phyloP scores from a whole-genome alignment of 768 basidiomycete genomes.

The Trametes gibbosa region DNA sequence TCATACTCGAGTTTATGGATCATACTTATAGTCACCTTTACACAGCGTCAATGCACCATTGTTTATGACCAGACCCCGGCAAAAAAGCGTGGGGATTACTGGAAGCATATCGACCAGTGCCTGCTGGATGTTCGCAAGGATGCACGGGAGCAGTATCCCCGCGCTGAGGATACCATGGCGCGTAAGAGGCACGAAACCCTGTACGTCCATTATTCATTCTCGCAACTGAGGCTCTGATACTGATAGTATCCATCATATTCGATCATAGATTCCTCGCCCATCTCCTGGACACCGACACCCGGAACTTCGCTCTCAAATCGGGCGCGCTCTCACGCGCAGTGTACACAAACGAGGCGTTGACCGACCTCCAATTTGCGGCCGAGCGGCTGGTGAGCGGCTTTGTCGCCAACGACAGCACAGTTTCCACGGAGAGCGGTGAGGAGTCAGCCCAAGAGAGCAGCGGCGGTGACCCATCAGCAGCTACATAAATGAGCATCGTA shows the following conservation, averaged over 20 bases:
- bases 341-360: background rate
- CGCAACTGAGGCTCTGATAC: background rate
- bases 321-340: background rate
- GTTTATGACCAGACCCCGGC: background rate
- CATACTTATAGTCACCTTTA: background rate
- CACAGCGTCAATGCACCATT: background rate
- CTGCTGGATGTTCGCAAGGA: background rate
- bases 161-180: background rate
- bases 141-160: background rate
- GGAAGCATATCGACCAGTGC: background rate
- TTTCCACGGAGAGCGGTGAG: background rate
- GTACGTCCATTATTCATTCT: background rate
- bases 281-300: background rate
- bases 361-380: background rate
- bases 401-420: background rate
- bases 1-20: background rate
- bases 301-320: background rate
- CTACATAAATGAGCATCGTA: background rate
- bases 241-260: background rate
- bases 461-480: no score
- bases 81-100: background rate
- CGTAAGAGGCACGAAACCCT: background rate
- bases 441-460: background rate
- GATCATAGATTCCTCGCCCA: background rate
- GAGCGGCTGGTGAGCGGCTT: background rate